Evolutionary conservation across 169 alveolate genomes (phyloP).

Genomic region (Plasmodium malariae): DNA sequence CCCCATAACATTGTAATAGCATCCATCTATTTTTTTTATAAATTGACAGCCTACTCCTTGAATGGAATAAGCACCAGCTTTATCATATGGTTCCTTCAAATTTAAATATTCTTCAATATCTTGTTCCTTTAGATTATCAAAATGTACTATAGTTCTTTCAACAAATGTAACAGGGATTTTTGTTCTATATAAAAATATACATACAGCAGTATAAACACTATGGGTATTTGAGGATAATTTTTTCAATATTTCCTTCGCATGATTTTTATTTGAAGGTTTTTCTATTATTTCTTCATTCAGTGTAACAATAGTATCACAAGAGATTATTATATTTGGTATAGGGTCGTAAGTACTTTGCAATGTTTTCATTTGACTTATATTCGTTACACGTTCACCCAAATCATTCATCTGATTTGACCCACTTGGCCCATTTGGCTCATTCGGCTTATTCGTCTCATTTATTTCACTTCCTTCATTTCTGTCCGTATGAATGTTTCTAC

Average conservation of each 20-base stretch:
- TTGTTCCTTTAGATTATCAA: conserved; percentile 78
- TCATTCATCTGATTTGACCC: background rate
- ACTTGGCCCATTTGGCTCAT: background rate
- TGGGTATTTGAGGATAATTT: conserved; percentile 70
- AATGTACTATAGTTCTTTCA: conserved; percentile 76
- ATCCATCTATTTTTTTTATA: conserved; percentile 81
- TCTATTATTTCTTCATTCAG: conserved; percentile 80
- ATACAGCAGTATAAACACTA: conserved; percentile 82
- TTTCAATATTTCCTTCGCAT: conserved; percentile 79
- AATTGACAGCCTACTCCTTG: conserved; percentile 81
- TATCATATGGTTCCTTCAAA: conserved; percentile 72
- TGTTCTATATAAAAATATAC: conserved; percentile 76
- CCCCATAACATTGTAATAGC: conserved; percentile 83
- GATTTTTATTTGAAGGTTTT: conserved; percentile 81
- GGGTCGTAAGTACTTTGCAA: conserved; percentile 46
- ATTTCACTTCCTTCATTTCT: background rate
- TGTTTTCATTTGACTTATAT: conserved; percentile 14
- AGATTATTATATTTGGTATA: conserved; percentile 47
- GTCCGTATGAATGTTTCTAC: background rate
- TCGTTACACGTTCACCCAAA: background rate
- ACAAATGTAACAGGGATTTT: conserved; percentile 68
- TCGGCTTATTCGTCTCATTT: background rate
- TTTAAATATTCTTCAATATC: conserved; percentile 80
- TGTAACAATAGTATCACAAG: conserved; percentile 82
- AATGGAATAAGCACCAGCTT: conserved; percentile 82